phyloP scores from a whole-genome alignment of 129 eudicot species.

The Calendula officinalis region DNA sequence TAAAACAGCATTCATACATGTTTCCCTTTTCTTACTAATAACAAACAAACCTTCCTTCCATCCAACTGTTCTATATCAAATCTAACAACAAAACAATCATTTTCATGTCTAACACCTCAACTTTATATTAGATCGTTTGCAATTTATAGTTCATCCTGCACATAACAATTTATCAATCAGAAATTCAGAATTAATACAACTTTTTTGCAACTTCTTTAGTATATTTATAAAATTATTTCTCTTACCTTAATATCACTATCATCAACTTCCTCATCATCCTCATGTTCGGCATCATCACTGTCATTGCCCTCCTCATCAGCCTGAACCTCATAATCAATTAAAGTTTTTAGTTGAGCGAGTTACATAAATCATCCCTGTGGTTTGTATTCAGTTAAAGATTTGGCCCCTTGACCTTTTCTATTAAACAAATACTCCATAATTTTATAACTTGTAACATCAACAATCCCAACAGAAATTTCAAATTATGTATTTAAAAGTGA shows the following conservation, averaged over 20 bases:
- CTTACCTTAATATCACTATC: slow-evolving; percentile 38
- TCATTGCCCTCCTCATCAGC: slow-evolving; percentile 50
- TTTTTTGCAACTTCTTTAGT: not conserved
- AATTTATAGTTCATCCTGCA: slow-evolving; percentile 69
- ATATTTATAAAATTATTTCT: not conserved
- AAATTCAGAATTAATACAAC: not conserved
- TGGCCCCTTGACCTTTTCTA: no score
- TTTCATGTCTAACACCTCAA: slow-evolving; percentile 12
- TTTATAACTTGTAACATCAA: not conserved
- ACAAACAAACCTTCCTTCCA: no score
- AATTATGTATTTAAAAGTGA: not conserved
- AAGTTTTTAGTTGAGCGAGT: not conserved
- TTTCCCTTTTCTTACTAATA: no score
- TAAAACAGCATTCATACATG: no score
- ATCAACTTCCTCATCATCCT: slow-evolving; percentile 15
- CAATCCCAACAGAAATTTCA: not conserved
- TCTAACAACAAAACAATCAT: slow-evolving; percentile 10
- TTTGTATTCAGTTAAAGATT: not conserved
- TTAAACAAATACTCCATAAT: no score
- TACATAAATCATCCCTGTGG: not conserved
- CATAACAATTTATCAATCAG: not conserved
- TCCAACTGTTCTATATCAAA: slow-evolving; percentile 15
- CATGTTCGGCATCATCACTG: slow-evolving; percentile 30
- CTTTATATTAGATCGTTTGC: slow-evolving; percentile 3
- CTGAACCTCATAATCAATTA: slow-evolving; percentile 7